Base-by-base conservation (phyloP, 2,329 filamentous ascomycete genomes). In the Fusarium secorum region DNA sequence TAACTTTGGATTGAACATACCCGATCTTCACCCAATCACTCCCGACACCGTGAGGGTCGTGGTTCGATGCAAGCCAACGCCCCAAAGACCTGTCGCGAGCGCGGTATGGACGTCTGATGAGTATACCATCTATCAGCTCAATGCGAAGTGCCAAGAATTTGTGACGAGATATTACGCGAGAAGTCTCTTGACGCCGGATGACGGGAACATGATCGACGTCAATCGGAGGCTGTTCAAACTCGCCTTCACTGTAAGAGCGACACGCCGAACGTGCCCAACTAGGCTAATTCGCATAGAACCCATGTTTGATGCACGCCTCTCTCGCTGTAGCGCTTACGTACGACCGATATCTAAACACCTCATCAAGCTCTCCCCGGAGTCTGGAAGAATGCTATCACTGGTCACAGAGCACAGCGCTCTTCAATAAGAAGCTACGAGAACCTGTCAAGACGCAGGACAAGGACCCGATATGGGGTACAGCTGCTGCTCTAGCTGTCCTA, bases 391-490 rank as follows among this genome's bases (percentile, higher is more conserved):
- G 79, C 13, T 82, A 83, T 46, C 84, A 86, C 74, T 80, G 79
- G 76, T 81, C 79, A 18, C 81, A 80, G 60, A 80, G 80, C 70
- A 84, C 81, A 36, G 60, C 64, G 7, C 80, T 85, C 5, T 75
- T 86, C 26, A 83, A 82, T 56, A 76, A 68, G 17, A 76, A 78
- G 28, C 42, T 86, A 15, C 72, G 59, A 7, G 63, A 79, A 13
- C 78, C 80, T 0, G 79, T 85, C 46, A 45, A 72, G 24, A 44
- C 73, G 2, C 61, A 74, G 54, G 81, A 83, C 22, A 83, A 78
- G 44, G 84, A 86, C 65, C 72, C 84, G 17, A 80, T 86, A 7
- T 86, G 84, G 84, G 82, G 78, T 5, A 83, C 83, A 10, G 83
- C 83, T 0, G 82, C 83, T 26, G 79, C 81, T 11, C 68, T 86